phyloP scores from a whole-genome alignment of 2,329 filamentous ascomycete species.

The Pestalotiopsis sp. region DNA sequence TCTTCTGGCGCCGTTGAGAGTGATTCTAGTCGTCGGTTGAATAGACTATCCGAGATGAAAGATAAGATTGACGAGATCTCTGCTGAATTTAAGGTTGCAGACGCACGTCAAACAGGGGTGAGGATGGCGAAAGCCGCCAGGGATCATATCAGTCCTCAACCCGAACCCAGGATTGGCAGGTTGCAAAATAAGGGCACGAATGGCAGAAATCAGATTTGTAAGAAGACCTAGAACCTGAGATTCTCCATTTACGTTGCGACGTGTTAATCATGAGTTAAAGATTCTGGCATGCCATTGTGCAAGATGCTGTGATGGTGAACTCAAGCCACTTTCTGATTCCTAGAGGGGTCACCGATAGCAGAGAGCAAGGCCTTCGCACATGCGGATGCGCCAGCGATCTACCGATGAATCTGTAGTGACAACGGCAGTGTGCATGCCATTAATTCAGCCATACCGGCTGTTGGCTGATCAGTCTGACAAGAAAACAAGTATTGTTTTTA shows the following conservation, averaged over 20 bases:
- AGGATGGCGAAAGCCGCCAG: conserved; percentile 3
- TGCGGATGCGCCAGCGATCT: background rate
- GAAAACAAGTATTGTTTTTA: background rate
- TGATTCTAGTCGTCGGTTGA: background rate
- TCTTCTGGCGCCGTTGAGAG: background rate
- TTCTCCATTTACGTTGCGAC: conserved; percentile 1
- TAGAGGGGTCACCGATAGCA: background rate
- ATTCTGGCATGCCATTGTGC: background rate
- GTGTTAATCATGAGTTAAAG: background rate
- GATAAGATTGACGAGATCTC: conserved; percentile 3
- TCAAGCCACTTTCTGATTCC: background rate
- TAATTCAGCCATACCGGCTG: background rate
- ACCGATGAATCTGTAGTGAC: background rate
- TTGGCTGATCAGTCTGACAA: background rate
- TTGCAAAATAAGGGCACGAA: background rate
- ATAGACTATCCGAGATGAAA: background rate
- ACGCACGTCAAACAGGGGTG: conserved; percentile 8
- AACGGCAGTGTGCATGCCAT: background rate
- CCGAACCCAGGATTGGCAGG: conserved; percentile 9
- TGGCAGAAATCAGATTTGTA: background rate
- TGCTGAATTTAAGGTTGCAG: background rate
- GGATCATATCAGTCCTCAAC: background rate
- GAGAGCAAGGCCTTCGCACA: background rate
- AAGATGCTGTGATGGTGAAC: background rate
- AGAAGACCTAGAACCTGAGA: background rate